These are phyloP conservation scores for Aspergillus flavus DNA, from an alignment of 2,329 filamentous ascomycete species.

Conservation along the genomic window DNA sequence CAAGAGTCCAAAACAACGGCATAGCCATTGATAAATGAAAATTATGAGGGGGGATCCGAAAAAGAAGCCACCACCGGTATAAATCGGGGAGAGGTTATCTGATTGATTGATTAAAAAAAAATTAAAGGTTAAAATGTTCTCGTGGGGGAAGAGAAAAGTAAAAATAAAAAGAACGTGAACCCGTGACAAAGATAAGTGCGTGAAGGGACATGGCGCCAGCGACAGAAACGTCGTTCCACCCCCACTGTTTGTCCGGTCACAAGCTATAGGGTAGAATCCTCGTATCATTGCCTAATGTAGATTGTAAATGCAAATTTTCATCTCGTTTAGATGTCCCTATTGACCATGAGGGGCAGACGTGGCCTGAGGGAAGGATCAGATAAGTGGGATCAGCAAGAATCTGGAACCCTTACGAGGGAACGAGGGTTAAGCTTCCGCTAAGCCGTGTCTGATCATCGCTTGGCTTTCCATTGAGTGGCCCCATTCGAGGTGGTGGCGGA, in stretches of 20 bases:
- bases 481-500: background rate
- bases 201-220: background rate
- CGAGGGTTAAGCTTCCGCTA: slow-evolving; percentile 7
- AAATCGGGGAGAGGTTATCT: slow-evolving; percentile 3
- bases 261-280: background rate
- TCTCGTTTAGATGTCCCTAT: background rate
- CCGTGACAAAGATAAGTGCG: background rate
- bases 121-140: background rate
- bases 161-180: background rate
- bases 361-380: slow-evolving; percentile 1
- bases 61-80: background rate
- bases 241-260: background rate
- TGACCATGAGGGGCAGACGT: background rate
- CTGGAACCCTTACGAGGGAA: background rate
- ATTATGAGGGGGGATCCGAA: background rate
- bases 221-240: background rate
- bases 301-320: background rate
- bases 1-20: background rate
- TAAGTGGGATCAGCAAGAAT: slow-evolving; percentile 6
- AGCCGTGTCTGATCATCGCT: background rate
- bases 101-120: slow-evolving; percentile 3
- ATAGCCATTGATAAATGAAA: background rate
- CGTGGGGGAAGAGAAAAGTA: background rate
- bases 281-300: background rate
- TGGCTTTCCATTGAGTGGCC: background rate